Evolutionary conservation across 768 basidiomycete species (phyloP).

Genomic region (Tricholoma flavovirens): DNA sequence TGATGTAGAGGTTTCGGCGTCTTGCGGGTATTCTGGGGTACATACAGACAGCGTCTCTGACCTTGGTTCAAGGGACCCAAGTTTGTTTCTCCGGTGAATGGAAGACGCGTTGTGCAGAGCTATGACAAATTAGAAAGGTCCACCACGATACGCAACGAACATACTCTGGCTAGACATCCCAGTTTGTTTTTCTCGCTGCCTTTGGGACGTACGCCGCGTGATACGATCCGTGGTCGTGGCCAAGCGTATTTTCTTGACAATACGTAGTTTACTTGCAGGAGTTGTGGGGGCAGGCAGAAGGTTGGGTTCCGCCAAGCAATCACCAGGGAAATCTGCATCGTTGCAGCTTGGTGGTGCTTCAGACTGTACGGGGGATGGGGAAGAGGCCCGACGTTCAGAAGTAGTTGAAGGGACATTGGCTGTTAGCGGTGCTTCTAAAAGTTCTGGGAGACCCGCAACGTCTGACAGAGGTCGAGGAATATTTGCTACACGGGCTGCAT

Average conservation of each 20-base stretch:
- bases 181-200: conserved; percentile 17
- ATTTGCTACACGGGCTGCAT: background rate
- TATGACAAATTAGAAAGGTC: background rate
- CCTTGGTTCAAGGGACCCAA: background rate
- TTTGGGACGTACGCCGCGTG: conserved; percentile 31
- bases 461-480: background rate
- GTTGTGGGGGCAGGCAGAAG: background rate
- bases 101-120: conserved; percentile 2
- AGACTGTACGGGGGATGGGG: background rate
- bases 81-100: conserved; percentile 4
- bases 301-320: background rate
- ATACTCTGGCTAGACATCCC: conserved; percentile 8
- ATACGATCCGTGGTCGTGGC: conserved; percentile 22
- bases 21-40: conserved; percentile 3
- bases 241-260: conserved; percentile 21
- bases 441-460: background rate
- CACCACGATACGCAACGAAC: background rate
- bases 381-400: background rate
- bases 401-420: background rate
- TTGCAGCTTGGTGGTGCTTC: background rate
- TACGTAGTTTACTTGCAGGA: conserved; percentile 11
- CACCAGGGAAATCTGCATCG: background rate
- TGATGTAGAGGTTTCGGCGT: conserved; percentile 10
- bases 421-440: background rate
- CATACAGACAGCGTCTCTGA: background rate